Conservation (phyloP, 306 rosid genomes). For the Senna tora region DNA sequence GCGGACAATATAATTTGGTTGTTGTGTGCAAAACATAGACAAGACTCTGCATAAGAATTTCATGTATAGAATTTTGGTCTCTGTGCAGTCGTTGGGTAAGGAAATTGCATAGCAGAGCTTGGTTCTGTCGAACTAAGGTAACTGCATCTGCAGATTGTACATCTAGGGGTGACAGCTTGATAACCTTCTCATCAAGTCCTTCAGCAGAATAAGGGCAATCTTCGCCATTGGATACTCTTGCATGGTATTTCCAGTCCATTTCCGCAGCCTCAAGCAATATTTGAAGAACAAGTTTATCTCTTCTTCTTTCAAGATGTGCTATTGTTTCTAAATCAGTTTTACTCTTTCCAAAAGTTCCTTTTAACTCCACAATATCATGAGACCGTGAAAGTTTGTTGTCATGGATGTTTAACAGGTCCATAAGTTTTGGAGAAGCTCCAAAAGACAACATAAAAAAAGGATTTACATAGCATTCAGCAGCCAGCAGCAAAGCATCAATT, state of each 20-base stretch:
- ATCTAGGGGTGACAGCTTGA: constrained; percentile 65
- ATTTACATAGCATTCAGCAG: constrained; percentile 94
- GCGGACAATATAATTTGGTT: constrained; percentile 72
- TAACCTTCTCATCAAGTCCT: constrained; percentile 66
- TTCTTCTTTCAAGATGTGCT: constrained; percentile 69
- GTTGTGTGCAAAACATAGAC: constrained; percentile 78
- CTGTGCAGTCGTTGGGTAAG: constrained; percentile 61
- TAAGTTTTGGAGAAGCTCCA: constrained; percentile 52
- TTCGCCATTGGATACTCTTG: constrained; percentile 52
- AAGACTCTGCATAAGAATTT: constrained; percentile 89
- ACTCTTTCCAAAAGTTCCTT: constrained; percentile 52
- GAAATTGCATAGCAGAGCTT: constrained; percentile 76
- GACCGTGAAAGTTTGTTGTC: constrained; percentile 43
- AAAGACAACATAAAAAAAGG: constrained; percentile 78
- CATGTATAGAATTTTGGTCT: constrained; percentile 79
- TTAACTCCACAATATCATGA: constrained; percentile 45
- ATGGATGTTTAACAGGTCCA: constrained; percentile 44
- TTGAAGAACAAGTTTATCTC: constrained; percentile 81
- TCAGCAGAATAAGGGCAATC: constrained; percentile 46
- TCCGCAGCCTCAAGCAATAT: constrained; percentile 89
- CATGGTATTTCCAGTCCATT: constrained; percentile 69
- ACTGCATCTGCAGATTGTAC: constrained; percentile 74
- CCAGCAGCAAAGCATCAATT: constrained; percentile 86
- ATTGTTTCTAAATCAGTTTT: constrained; percentile 60
- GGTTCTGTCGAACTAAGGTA: constrained; percentile 92